Evolutionary conservation across 2,329 filamentous ascomycete species (phyloP), one percentile per base, ranked within the genome.

Genomic region (Calonectria hongkongensis): DNA sequence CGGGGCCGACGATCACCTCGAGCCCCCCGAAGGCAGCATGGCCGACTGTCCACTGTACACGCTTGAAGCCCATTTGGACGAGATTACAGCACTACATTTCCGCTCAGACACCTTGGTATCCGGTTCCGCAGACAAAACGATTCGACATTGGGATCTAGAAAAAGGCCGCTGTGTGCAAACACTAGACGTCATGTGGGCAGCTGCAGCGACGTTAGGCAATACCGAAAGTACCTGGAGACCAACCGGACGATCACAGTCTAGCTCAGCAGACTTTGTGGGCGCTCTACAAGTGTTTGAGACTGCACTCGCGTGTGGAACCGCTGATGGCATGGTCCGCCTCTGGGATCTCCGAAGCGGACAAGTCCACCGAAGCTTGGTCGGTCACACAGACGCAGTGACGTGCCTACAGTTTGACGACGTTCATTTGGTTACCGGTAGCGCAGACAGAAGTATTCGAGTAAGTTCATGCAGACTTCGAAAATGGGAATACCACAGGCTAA

Each of bases 91-190:
- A 9, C 88, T 99, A 28, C 93, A 98, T 85, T 98, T 99, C 86
- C 91, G 92, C 72, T 94, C 94, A 68, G 93, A 98, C 77, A 95
- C 95, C 0, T 89, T 99, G 18, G 95, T 99, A 39, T 99, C 97
- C 2, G 97, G 97, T 15, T 98, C 96, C 9, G 94, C 97, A 0
- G 97, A 99, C 86, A 99, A 99, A 88, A 99, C 97, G 1, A 88
- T 99, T 68, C 93, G 97, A 54, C 97, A 99, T 83, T 99, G 97
- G 97, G 97, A 99, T 87, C 89, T 99, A 63, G 94, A 96, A 80
- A 98, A 96, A 83, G 97, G 97, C n/a, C 94, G 97, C 62, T 98
- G 97, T 83, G 94, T 99, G 67, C 97, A 99, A 85, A 99, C 97
- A 3, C 88, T 99, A 62, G 97, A 99, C 84, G 96, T 99, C 8